Evolutionary conservation across 805 yeast genomes (phyloP), one percentile per base, ranked within the genome.

Genomic region (Sugiyamaella marilandica): DNA sequence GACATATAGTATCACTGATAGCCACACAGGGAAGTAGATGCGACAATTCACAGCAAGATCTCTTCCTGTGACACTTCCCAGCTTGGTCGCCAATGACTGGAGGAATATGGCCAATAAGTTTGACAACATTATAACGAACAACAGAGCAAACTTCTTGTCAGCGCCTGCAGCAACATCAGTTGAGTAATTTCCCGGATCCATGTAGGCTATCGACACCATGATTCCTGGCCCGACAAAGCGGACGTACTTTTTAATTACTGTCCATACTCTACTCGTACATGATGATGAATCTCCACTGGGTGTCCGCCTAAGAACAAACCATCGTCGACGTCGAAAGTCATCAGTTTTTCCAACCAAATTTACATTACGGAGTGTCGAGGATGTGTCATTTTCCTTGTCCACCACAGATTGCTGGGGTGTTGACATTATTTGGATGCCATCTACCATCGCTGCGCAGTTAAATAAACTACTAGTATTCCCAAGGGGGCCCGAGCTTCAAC

Each of bases 111-210:
- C 98, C 72, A 92, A 78, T 36, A 91, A 70, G 62, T 91, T 92
- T 5, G 96, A 84, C 24, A 91, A 70, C 34, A 90, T 71, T 16
- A 92, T 79, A 19, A 91, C 82, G 65, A 90, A 91, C 31, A 92
- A 69, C 33, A 91, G 73, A 54, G 86, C 84, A 67, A 84, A 92
- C 59, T 84, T 81, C 66, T 85, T 88, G 26, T 87, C 84, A 32
- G 96, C 85, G n/a, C 96, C 96, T 1, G 95, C 94, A 8, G 94
- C 87, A 11, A 92, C 96, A 9, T 94, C 95, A 0, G 97, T 88
- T 36, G 96, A 85, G 69, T 91, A 92, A 70, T 94, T 92, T 3
- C 99, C 99, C 0, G 99, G 98, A 63, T 92, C 98, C 89, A 94
- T 88, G 67, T 91, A 94, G 0, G 97, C 92, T 33, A 92, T 96